These are phyloP conservation scores for Clonostachys rhizophaga DNA, from an alignment of 2,329 filamentous ascomycete species.

Conservation along the genomic window DNA sequence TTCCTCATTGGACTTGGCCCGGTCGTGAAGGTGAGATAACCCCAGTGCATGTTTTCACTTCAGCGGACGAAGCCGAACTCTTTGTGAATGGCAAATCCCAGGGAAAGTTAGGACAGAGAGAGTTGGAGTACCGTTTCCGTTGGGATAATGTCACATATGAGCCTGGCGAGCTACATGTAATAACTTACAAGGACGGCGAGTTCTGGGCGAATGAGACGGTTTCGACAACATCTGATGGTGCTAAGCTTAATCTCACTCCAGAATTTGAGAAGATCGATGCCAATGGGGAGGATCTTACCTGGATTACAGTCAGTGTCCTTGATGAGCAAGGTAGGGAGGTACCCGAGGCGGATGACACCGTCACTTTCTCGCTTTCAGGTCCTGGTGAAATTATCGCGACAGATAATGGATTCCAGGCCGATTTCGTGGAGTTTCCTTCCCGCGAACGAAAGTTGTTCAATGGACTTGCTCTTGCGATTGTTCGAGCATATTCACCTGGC, in stretches of 20 bases:
- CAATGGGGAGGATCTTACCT: constrained; percentile 39
- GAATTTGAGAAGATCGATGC: constrained; percentile 29
- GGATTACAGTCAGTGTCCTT: constrained; percentile 35
- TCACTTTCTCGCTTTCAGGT: constrained; percentile 36
- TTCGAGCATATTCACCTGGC: constrained; percentile 6
- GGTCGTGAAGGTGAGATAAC: constrained; percentile 38
- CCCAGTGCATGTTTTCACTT: constrained; percentile 47
- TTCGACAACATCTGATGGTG: constrained; percentile 31
- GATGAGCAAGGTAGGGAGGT: constrained; percentile 36
- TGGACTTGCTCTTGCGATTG: constrained; percentile 32
- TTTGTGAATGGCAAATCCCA: constrained; percentile 43
- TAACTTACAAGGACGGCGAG: constrained; percentile 38
- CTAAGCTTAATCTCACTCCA: constrained; percentile 27
- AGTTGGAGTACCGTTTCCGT: constrained; percentile 39
- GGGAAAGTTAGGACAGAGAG: constrained; percentile 27
- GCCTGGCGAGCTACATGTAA: constrained; percentile 38
- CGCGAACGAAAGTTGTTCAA: constrained; percentile 30
- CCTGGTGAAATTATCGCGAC: constrained; percentile 41
- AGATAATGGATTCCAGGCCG: constrained; percentile 44
- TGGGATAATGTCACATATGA: constrained; percentile 45
- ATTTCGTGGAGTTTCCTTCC: constrained; percentile 35
- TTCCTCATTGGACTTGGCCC: constrained; percentile 52
- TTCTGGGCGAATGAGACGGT: constrained; percentile 37
- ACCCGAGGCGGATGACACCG: constrained; percentile 28
- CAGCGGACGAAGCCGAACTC: constrained; percentile 45